phyloP scores from a whole-genome alignment of 768 basidiomycete genomes.

The Boletus vermiculosoides region DNA sequence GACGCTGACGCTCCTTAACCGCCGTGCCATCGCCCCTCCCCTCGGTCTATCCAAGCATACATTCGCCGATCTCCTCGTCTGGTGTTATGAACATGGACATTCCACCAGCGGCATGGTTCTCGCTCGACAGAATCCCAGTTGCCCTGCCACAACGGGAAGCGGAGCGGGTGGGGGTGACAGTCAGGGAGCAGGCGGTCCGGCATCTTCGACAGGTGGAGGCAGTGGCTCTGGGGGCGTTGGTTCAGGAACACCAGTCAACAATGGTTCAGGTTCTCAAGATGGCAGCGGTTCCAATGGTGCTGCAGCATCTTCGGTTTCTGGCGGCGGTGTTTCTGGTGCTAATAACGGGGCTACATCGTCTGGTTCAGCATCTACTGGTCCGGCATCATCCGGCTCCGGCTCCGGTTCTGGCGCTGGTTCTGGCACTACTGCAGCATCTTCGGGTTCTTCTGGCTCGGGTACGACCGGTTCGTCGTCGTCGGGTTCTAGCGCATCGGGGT shows the following conservation, averaged over 20 bases:
- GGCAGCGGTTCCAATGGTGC: neutral
- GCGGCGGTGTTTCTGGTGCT: neutral
- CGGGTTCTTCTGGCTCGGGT: neutral
- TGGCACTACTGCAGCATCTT: conserved; percentile 1
- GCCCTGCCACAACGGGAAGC: conserved; percentile 2
- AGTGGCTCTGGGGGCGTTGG: neutral
- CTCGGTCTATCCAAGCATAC: conserved; percentile 21
- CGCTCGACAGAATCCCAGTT: conserved; percentile 25
- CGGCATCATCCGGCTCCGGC: neutral
- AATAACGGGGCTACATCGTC: conserved; percentile 1
- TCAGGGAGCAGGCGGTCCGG: neutral
- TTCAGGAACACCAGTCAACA: neutral
- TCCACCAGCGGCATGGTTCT: conserved; percentile 15
- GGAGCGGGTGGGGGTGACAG: neutral
- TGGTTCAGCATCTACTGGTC: neutral
- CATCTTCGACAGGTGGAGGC: conserved; percentile 1
- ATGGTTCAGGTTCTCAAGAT: neutral
- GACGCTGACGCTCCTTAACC: conserved; percentile 24
- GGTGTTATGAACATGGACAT: conserved; percentile 24
- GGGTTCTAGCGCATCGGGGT: neutral
- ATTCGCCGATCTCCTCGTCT: conserved; percentile 29
- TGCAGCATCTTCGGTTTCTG: conserved; percentile 1
- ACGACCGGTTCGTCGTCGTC: neutral
- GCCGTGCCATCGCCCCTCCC: conserved; percentile 20
- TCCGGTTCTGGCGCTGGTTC: neutral